A percentile compares a stretch with the other conserved stretches of the same genome.
These are phyloP conservation scores for Aspergillus diversus DNA, from an alignment of 495 filamentous ascomycete species.

Conservation along the genomic window DNA sequence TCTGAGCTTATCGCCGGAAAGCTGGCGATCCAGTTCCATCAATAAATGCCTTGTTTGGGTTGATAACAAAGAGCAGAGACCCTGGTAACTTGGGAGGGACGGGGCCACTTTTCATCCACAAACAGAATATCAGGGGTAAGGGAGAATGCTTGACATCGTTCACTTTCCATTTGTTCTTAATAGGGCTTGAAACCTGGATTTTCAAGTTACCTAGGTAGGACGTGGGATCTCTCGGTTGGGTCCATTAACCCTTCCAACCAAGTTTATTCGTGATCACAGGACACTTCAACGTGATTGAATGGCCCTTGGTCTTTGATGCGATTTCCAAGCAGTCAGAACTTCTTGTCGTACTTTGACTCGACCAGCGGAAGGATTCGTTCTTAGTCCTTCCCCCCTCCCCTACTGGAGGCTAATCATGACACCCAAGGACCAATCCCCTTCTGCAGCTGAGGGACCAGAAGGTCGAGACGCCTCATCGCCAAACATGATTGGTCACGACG, in stretches of 20 bases:
- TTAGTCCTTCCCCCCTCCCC: constrained; percentile 5
- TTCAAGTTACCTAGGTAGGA: not conserved
- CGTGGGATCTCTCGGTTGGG: no score
- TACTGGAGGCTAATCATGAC: constrained; percentile 4
- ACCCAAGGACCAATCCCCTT: constrained; percentile 22
- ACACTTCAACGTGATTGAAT: not conserved
- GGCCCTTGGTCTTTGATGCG: not conserved
- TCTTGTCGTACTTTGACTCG: constrained; percentile 3
- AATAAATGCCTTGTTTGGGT: no score
- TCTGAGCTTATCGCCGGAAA: no score
- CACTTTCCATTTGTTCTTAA: not conserved
- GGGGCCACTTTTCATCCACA: no score
- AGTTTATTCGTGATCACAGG: not conserved
- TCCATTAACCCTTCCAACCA: not conserved
- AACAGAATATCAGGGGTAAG: no score
- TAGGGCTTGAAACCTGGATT: not conserved
- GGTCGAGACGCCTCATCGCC: constrained; percentile 14
- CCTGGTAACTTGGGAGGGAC: no score
- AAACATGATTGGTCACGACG: constrained; percentile 21
- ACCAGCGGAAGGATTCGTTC: constrained; percentile 1
- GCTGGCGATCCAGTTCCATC: no score
- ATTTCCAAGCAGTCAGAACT: not conserved
- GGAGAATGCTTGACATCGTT: no score
- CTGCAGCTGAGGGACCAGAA: constrained; percentile 11
- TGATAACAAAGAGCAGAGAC: no score